Evolutionary conservation across 164 flowering plant species (phyloP).

Genomic region (Echeveria elegans): DNA sequence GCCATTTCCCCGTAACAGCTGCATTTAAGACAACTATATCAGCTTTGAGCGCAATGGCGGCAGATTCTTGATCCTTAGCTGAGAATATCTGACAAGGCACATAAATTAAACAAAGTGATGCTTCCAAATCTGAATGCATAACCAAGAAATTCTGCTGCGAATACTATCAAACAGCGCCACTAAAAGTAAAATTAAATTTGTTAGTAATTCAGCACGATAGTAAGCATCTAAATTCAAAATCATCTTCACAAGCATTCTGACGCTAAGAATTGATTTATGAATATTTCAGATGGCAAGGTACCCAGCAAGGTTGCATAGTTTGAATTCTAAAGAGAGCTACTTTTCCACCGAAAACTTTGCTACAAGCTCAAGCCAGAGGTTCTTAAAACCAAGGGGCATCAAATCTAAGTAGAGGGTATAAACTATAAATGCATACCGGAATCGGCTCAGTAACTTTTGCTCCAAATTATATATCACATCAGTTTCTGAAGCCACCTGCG

Average conservation of each 20-base stretch:
- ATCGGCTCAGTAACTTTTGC: conserved; percentile 71
- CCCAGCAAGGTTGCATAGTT: too few species aligned
- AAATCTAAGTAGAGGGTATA: not conserved
- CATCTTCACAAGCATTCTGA: too few species aligned
- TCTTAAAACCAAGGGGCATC: too few species aligned
- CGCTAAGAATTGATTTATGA: too few species aligned
- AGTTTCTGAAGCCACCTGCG: conserved; percentile 49
- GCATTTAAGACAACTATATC: conserved; percentile 89
- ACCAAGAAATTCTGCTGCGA: not conserved
- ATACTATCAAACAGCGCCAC: not conserved
- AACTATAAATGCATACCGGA: conserved; percentile 39
- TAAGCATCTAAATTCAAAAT: too few species aligned
- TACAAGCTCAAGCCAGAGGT: too few species aligned
- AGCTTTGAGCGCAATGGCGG: conserved; percentile 79
- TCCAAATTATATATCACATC: conserved; percentile 73
- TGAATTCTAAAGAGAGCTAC: too few species aligned
- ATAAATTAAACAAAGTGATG: not conserved
- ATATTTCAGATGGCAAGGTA: too few species aligned
- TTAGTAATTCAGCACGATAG: too few species aligned
- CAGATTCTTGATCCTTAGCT: conserved; percentile 69
- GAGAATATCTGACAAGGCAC: conserved; percentile 42
- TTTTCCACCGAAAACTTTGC: too few species aligned
- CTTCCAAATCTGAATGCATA: not conserved
- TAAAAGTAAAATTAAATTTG: not conserved
- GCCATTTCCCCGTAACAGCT: conserved; percentile 98